Conservation (phyloP, 306 rosid species). For the Boehmeria nivea region DNA sequence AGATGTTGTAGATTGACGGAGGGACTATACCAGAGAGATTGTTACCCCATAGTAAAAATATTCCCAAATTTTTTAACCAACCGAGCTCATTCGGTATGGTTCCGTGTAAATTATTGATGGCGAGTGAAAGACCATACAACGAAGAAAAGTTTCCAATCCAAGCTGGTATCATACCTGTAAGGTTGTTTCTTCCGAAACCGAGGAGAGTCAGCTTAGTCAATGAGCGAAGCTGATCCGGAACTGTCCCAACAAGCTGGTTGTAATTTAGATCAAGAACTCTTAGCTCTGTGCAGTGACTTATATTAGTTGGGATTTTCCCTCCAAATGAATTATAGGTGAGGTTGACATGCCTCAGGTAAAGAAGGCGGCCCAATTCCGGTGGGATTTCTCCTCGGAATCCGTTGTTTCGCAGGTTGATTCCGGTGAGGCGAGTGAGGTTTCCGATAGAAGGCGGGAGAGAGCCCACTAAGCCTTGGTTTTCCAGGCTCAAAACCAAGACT, state of each 20-base stretch:
- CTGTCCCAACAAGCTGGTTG: conserved; percentile 6
- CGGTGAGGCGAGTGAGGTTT: conserved; percentile 21
- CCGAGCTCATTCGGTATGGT: conserved; percentile 26
- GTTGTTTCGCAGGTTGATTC: conserved; percentile 14
- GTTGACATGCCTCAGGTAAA: background rate
- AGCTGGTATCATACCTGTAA: conserved; percentile 20
- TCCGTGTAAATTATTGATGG: conserved; percentile 13
- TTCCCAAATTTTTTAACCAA: background rate
- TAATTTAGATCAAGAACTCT: background rate
- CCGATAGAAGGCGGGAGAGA: conserved; percentile 13
- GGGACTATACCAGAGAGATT: conserved; percentile 22
- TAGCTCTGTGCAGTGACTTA: conserved; percentile 21
- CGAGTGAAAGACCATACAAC: background rate
- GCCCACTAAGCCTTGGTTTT: conserved; percentile 4
- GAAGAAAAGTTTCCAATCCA: conserved; percentile 25
- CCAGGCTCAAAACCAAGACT: conserved; percentile 13
- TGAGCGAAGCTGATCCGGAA: conserved; percentile 7
- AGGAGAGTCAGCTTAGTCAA: conserved; percentile 7
- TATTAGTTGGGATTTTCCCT: conserved; percentile 18
- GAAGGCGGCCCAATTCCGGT: conserved; percentile 17
- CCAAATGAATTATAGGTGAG: conserved; percentile 10
- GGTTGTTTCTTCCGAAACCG: background rate
- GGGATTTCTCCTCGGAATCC: conserved; percentile 16
- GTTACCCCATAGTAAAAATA: background rate
- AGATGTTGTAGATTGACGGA: conserved; percentile 25